Conservation (phyloP, 345 rosid species). For the Rhodamnia rubescens region DNA sequence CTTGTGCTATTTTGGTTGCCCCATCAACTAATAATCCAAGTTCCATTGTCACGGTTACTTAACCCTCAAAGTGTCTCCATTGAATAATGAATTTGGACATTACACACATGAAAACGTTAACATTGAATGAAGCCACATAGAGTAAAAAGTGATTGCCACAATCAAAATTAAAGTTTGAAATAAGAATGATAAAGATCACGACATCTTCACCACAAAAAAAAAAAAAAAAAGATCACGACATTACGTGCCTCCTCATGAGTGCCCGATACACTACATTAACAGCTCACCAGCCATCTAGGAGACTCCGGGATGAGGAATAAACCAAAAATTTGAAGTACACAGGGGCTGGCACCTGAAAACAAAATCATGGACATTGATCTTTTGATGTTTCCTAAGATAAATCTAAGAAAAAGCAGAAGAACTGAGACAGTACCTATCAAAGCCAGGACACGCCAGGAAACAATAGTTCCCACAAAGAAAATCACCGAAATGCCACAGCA, state of each 20-base stretch:
- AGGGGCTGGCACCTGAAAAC: slow-evolving; percentile 5
- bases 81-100: too few relatives aligned
- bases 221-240: not conserved
- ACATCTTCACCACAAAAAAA: too few relatives aligned
- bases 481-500: not conserved
- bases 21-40: too few relatives aligned
- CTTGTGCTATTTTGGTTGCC: too few relatives aligned
- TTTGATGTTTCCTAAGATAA: not conserved
- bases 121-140: not conserved
- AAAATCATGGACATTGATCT: not conserved
- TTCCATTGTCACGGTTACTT: too few relatives aligned
- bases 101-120: too few relatives aligned
- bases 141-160: not conserved
- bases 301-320: slow-evolving; percentile 22
- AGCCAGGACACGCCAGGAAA: slow-evolving; percentile 11
- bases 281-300: slow-evolving; percentile 27
- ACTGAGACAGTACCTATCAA: slow-evolving; percentile 1
- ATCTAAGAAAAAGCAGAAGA: not conserved
- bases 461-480: slow-evolving; percentile 4
- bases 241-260: not conserved
- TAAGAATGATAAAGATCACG: not conserved
- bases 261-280: not conserved
- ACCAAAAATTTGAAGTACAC: slow-evolving; percentile 9
- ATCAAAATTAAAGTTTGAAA: not conserved
- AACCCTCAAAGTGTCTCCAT: too few relatives aligned